Evolutionary conservation across 129 eudicot species (phyloP), one percentile per base, ranked within the genome.

Genomic region (Erigeron canadensis): DNA sequence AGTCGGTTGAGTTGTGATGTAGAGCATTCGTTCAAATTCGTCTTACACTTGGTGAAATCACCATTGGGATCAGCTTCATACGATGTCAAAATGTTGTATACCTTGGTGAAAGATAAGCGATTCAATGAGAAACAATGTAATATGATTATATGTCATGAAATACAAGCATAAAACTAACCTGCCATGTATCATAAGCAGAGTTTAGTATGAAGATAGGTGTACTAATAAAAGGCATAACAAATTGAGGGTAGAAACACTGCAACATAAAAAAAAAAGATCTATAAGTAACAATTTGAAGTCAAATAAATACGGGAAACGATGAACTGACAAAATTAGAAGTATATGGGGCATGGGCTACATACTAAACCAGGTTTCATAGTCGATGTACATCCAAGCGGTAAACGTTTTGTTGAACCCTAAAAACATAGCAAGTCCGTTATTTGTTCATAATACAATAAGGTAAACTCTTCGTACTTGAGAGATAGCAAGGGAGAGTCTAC

Each of bases 151-250:
- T 19, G 47, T 72, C 55, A 72, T 23, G 12, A 45, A 17, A 59
- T 67, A 62, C 1, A 8, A n/a, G 19, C 69, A 10, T 70, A 39
- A 19, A 47, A 10, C 75, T 62, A 4, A 81, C 85, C 81, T 81
- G 81, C 81, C 81, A 81, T 50, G 75, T 70, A 50, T 81, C 85
- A 9, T 81, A 81, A 61, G 85, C 85, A 2, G 85, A 81, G 69
- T 81, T 81, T 39, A 81, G 7, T 28, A 81, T 13, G 11, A 81
- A 81, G 2, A 76, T 12, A 9, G 85, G 85, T 13, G 85, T 81
- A 23, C 71, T 40, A 50, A 81, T 72, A 23, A 70, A 69, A 0
- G 65, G 75, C 75, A 67, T 62, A 57, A 61, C 56, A 13, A 19
- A 76, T 61, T 81, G 85, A 34, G 81, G 85, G 59, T 64, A 81